Conservation (phyloP, 176 grass and related monocot genomes). For the Zizania latifolia region DNA sequence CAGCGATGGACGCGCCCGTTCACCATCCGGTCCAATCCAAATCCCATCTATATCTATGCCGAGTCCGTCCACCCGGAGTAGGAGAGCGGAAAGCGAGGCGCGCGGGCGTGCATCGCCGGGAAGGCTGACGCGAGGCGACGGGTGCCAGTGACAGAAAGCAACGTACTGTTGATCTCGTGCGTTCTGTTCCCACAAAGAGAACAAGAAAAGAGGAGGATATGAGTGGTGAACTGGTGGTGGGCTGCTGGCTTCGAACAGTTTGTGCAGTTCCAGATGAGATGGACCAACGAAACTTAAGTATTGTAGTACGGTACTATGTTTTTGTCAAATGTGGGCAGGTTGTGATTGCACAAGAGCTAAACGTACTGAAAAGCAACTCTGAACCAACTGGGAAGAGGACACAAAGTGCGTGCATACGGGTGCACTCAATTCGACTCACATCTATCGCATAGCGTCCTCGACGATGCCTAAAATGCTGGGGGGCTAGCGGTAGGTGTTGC, state of each 20-base stretch:
- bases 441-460: too few relatives aligned
- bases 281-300: too few relatives aligned
- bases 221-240: neutral
- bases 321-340: too few relatives aligned
- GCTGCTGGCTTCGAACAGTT: neutral
- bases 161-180: neutral
- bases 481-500: neutral
- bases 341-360: too few relatives aligned
- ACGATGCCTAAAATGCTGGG: neutral
- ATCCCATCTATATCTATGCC: neutral
- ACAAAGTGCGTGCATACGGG: too few relatives aligned
- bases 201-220: neutral
- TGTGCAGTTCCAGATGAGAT: neutral
- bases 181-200: conserved; percentile 19
- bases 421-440: too few relatives aligned
- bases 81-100: conserved; percentile 3
- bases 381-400: too few relatives aligned
- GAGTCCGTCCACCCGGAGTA: neutral
- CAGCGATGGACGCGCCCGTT: neutral
- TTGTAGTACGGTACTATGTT: too few relatives aligned
- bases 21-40: too few relatives aligned
- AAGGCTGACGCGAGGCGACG: neutral
- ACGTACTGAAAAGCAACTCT: too few relatives aligned
- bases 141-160: conserved; percentile 23
- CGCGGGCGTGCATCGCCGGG: neutral